These are phyloP conservation scores for Pisolithus orientalis DNA, from an alignment of 768 basidiomycete species.

Conservation along the genomic window DNA sequence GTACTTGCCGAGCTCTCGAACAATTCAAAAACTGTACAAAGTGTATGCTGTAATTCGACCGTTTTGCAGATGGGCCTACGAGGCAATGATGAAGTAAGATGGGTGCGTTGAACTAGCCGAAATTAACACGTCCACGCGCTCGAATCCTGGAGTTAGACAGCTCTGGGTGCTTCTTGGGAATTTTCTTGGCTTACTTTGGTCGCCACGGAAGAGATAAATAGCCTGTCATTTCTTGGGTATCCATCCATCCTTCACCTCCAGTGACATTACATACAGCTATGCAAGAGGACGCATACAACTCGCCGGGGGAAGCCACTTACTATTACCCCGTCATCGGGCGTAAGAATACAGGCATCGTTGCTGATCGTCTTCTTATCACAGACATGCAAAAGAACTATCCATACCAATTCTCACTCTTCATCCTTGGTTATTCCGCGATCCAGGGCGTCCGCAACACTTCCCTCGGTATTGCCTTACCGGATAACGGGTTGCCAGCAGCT, in stretches of 20 bases:
- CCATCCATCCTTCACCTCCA: background rate
- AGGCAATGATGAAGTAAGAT: too few relatives aligned
- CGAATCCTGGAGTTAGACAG: too few relatives aligned
- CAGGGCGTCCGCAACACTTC: conserved; percentile 4
- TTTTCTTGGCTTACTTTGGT: too few relatives aligned
- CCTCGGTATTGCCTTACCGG: background rate
- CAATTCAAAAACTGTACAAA: too few relatives aligned
- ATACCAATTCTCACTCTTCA: conserved; percentile 22
- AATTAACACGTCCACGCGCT: too few relatives aligned
- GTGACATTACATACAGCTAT: background rate
- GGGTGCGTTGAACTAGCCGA: too few relatives aligned
- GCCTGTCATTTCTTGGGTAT: too few relatives aligned
- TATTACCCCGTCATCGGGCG: conserved; percentile 18
- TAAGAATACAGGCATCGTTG: conserved; percentile 6
- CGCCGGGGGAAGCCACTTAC: background rate
- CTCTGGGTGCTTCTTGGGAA: too few relatives aligned
- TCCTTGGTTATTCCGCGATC: conserved; percentile 15
- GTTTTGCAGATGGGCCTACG: too few relatives aligned
- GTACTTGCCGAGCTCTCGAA: too few relatives aligned
- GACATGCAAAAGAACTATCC: conserved; percentile 14
- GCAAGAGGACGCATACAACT: background rate
- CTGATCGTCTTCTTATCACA: conserved; percentile 19
- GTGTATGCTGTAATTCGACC: too few relatives aligned
- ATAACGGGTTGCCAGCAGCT: conserved; percentile 2
- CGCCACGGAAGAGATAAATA: too few relatives aligned